Base-by-base conservation (phyloP, 768 basidiomycete species). In the Calocera cornea region DNA sequence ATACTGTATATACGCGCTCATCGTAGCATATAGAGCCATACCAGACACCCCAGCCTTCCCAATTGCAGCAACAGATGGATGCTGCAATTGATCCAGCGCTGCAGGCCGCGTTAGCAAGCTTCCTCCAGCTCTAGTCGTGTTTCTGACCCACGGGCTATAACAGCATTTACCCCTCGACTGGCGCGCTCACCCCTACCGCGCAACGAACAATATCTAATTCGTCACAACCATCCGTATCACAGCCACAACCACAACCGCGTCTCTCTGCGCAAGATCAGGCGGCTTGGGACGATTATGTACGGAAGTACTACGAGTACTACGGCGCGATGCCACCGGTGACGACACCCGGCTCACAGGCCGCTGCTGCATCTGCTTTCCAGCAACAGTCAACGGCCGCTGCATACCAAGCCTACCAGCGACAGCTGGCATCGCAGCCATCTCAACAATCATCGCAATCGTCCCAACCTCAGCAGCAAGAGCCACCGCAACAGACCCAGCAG, bases 271-370 rank as follows among this genome's bases (percentile, higher is more conserved):
- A 27, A 29, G 54, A 60, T 3, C 54, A 60, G 31, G 54, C 54
- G 19, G 54, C 54, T 5, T 60, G 54, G 54, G 54, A 60, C 54
- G 54, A 60, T 5, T 60, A 60, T 31, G 54, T 60, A 5, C 54
- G 54, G 14, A 60, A 60, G 27, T 60, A 60, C 54, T 60, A 60
- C 54, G 54, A 60, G 54, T 60, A 60, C 54, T 60, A 60, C 31
- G 54, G 54, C 19, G 54, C 19, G 2, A 2, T 19, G 24, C 54
- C 54, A 33, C 27, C 27, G 10, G 31, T 22, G 27, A 11, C 54
- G 2, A 60, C 54, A 27, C 54, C 54, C 2, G 31, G 54, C 31
- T 5, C 2, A 27, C 11, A 12, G 27, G 27, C 54, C 27, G 31
- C 24, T 60, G 54, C 31, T 2, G 31, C 54, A 19, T 11, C 54